A percentile compares a stretch with the other conserved stretches of the same genome.
These are phyloP conservation scores for Xylaria sp. DNA, from an alignment of 2,329 filamentous ascomycete species.

Conservation along the genomic window DNA sequence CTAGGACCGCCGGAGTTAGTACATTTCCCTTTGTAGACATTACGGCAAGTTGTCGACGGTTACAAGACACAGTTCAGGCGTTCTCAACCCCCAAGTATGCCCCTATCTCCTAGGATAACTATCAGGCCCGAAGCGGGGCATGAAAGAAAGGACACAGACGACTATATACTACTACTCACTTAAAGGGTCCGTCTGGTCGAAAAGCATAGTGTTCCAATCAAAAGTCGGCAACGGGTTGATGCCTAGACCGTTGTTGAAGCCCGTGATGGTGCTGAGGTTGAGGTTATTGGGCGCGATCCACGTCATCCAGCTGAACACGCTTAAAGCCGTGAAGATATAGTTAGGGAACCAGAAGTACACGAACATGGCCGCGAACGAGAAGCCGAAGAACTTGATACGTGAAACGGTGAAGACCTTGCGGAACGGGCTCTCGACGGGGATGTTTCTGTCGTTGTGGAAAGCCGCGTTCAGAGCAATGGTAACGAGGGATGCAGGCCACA, in stretches of 20 bases:
- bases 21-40: background rate
- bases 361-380: conserved; percentile 50
- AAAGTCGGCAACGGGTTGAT: conserved; percentile 44
- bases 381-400: conserved; percentile 49
- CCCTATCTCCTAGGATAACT: background rate
- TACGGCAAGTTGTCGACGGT: background rate
- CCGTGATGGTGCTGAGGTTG: conserved; percentile 36
- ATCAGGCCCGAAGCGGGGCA: too few relatives aligned
- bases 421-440: conserved; percentile 43
- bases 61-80: background rate
- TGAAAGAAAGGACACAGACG: too few relatives aligned
- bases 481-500: conserved; percentile 52
- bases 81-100: background rate
- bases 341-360: conserved; percentile 56
- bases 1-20: conserved; percentile 35
- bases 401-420: conserved; percentile 44
- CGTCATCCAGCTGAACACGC: conserved; percentile 54
- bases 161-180: background rate
- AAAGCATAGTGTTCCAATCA: conserved; percentile 43
- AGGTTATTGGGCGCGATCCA: conserved; percentile 51
- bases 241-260: conserved; percentile 40
- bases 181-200: conserved; percentile 27
- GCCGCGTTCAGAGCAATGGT: conserved; percentile 52
- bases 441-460: conserved; percentile 49
- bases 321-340: conserved; percentile 50